Conservation (phyloP, 331 rosid species). For the Malus hybrid region DNA sequence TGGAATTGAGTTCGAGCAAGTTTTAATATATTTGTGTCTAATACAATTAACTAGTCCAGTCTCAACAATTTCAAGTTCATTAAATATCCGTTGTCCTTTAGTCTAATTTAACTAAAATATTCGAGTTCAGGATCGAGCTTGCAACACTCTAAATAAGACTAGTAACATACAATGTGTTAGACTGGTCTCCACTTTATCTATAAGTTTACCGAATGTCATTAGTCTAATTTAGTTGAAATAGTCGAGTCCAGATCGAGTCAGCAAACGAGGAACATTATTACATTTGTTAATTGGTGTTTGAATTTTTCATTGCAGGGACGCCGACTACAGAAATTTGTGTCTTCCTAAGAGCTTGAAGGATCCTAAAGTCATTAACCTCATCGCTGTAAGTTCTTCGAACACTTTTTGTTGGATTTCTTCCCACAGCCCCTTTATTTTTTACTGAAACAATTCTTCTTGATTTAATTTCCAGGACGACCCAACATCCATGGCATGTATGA, state of each 20-base stretch:
- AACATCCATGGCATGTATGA: not conserved
- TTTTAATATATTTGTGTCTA: not conserved
- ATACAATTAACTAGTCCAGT: not conserved
- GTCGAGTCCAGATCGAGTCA: not conserved
- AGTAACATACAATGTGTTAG: not conserved
- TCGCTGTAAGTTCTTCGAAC: slow-evolving; percentile 18
- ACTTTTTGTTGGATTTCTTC: not conserved
- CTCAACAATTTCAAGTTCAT: not conserved
- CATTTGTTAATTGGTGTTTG: not conserved
- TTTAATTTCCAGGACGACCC: slow-evolving; percentile 21
- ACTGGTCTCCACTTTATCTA: not conserved
- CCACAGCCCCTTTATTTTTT: not conserved
- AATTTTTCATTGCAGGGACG: slow-evolving; percentile 20
- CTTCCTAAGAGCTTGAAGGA: slow-evolving; percentile 20
- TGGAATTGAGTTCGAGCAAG: not conserved
- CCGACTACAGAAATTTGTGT: slow-evolving; percentile 6
- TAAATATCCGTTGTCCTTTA: too few relatives aligned
- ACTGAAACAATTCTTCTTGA: not conserved
- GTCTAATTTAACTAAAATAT: not conserved
- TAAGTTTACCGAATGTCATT: not conserved
- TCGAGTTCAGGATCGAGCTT: not conserved
- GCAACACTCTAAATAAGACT: not conserved
- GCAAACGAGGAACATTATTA: not conserved
- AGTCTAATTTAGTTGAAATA: not conserved
- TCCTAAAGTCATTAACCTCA: not conserved